phyloP scores from a whole-genome alignment of 1,284 basidiomycete genomes.

The Cryptococcus jaspeensis region DNA sequence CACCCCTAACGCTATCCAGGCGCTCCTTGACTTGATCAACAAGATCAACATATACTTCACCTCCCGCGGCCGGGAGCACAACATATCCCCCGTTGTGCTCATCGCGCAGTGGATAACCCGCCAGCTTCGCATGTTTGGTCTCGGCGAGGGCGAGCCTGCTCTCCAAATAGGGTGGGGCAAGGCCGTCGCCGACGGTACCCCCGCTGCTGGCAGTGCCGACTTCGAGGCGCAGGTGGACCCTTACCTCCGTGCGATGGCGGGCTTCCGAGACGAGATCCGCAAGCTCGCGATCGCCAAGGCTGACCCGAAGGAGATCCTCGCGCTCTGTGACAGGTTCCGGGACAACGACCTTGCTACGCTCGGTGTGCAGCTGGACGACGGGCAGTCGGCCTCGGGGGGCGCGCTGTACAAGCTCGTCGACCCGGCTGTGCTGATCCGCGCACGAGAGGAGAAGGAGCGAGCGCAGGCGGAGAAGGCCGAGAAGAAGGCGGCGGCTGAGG shows the following conservation, averaged over 20 bases:
- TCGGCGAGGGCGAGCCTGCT: conserved; percentile 68
- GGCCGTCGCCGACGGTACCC: conserved; percentile 30
- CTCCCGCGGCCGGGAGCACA: conserved; percentile 50
- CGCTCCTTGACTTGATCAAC: conserved; percentile 80
- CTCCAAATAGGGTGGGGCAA: conserved; percentile 55
- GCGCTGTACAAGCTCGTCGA: conserved; percentile 92
- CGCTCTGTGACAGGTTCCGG: conserved; percentile 82
- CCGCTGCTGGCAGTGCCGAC: background rate
- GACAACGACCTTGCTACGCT: conserved; percentile 88
- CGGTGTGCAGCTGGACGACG: conserved; percentile 91
- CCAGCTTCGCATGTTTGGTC: conserved; percentile 93
- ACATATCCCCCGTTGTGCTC: conserved; percentile 69
- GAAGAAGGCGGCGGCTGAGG: conserved; percentile 66
- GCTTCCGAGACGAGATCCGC: conserved; percentile 88
- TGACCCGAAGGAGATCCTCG: conserved; percentile 66
- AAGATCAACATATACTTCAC: conserved; percentile 85
- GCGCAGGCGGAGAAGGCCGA: conserved; percentile 75
- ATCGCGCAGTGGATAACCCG: conserved; percentile 80
- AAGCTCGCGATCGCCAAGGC: conserved; percentile 72
- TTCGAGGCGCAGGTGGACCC: conserved; percentile 84
- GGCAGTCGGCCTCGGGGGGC: conserved; percentile 82
- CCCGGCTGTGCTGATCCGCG: conserved; percentile 75
- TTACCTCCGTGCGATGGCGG: conserved; percentile 79
- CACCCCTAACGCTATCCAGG: conserved; percentile 77
- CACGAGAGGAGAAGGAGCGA: conserved; percentile 85